Evolutionary conservation across 768 basidiomycete species (phyloP).

Genomic region (Gloeostereum incarnatum): DNA sequence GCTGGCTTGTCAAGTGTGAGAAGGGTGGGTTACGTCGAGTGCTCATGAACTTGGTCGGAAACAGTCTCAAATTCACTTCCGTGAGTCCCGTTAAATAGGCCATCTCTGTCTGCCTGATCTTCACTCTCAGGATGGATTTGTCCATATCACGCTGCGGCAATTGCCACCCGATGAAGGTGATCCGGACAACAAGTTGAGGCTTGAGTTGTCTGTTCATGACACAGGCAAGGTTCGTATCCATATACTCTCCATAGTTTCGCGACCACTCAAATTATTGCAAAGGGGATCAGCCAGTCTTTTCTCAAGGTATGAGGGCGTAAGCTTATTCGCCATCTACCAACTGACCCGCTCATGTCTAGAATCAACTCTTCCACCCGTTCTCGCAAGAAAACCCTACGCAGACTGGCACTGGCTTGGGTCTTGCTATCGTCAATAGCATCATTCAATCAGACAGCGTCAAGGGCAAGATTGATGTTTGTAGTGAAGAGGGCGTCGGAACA

Average conservation of each 20-base stretch:
- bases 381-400: constrained; percentile 94
- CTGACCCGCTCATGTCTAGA: constrained; percentile 32
- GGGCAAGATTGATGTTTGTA: constrained; percentile 92
- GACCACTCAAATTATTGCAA: constrained; percentile 4
- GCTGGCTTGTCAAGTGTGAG: constrained; percentile 83
- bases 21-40: constrained; percentile 88
- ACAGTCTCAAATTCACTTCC: constrained; percentile 86
- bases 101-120: background rate
- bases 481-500: constrained; percentile 82
- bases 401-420: constrained; percentile 86
- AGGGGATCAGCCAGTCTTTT: constrained; percentile 91
- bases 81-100: constrained; percentile 28
- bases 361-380: constrained; percentile 94
- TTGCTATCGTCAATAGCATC: constrained; percentile 93
- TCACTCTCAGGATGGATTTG: constrained; percentile 60
- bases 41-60: constrained; percentile 92
- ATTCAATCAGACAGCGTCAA: constrained; percentile 77
- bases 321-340: background rate
- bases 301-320: constrained; percentile 53
- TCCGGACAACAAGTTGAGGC: constrained; percentile 50
- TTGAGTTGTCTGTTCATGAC: constrained; percentile 81
- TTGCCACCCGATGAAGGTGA: constrained; percentile 46
- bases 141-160: constrained; percentile 78
- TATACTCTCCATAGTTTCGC: background rate
- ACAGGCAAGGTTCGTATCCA: constrained; percentile 67